A percentile compares a stretch with the other conserved stretches of the same genome.
phyloP scores from a whole-genome alignment of 2,329 filamentous ascomycete species.

The Myriosclerotinia curreyana region DNA sequence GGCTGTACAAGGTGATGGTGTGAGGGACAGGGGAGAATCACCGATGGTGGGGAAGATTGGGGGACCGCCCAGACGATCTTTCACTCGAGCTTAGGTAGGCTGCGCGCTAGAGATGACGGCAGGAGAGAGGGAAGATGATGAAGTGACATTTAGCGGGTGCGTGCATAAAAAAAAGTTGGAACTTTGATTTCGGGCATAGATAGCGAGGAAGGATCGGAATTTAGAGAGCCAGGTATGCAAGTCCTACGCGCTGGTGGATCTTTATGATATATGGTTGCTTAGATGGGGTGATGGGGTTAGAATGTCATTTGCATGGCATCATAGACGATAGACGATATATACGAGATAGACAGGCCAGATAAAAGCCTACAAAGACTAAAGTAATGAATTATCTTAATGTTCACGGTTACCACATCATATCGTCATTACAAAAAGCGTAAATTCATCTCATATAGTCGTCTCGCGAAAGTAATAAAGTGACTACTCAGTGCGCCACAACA shows the following conservation, averaged over 20 bases:
- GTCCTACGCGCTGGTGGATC: not conserved
- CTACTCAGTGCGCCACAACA: not conserved
- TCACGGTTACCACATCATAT: not conserved
- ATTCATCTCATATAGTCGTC: too few species aligned
- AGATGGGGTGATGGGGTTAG: not conserved
- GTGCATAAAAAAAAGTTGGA: not conserved
- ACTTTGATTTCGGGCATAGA: not conserved
- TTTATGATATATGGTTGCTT: not conserved
- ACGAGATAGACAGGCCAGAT: not conserved
- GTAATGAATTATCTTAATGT: conserved; percentile 4
- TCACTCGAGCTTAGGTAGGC: not conserved
- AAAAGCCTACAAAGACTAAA: not conserved
- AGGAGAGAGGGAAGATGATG: too few species aligned
- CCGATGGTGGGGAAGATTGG: conserved; percentile 22
- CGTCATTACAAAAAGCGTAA: too few species aligned
- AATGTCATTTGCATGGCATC: not conserved
- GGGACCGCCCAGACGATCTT: conserved; percentile 2
- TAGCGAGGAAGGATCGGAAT: not conserved
- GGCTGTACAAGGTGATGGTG: conserved; percentile 34
- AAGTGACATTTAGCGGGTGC: conserved; percentile 2
- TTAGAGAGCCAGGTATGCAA: not conserved
- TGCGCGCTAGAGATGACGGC: not conserved
- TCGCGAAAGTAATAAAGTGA: not conserved
- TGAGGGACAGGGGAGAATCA: conserved; percentile 31
- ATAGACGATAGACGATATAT: not conserved